phyloP scores from a whole-genome alignment of 768 basidiomycete genomes.

The Boletellus ananiceps region DNA sequence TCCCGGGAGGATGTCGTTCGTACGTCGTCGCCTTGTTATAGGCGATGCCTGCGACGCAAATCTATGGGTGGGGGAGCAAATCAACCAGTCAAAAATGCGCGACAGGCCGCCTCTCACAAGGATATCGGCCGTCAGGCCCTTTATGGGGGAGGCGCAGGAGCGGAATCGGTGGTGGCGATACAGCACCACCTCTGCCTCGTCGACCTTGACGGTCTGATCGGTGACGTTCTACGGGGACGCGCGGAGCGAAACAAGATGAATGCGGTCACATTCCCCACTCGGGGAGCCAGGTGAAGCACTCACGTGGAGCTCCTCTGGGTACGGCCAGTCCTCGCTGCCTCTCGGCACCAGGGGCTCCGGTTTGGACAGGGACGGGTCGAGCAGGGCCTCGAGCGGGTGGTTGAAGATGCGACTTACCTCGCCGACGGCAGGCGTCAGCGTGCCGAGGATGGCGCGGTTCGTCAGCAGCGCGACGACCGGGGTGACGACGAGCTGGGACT shows the following conservation, averaged over 20 bases:
- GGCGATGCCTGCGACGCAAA: constrained; percentile 56
- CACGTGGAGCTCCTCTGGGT: constrained; percentile 69
- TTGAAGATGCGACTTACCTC: constrained; percentile 81
- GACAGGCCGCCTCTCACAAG: constrained; percentile 44
- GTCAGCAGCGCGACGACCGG: constrained; percentile 74
- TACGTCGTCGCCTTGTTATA: constrained; percentile 49
- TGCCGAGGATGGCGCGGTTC: constrained; percentile 43
- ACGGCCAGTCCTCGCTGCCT: constrained; percentile 76
- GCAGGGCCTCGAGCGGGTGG: constrained; percentile 68
- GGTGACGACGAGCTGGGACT: constrained; percentile 66
- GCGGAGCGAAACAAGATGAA: too few relatives aligned
- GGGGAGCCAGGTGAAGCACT: constrained; percentile 21
- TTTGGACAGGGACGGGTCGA: constrained; percentile 50
- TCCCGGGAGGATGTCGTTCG: constrained; percentile 55
- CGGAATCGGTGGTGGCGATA: constrained; percentile 88
- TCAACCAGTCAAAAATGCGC: not conserved
- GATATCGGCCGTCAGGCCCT: constrained; percentile 81
- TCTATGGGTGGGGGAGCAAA: constrained; percentile 18
- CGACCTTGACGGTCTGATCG: constrained; percentile 39
- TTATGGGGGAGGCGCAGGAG: constrained; percentile 71
- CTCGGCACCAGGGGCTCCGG: constrained; percentile 47
- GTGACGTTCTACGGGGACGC: constrained; percentile 45
- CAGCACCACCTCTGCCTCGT: constrained; percentile 43
- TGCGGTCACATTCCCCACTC: not conserved
- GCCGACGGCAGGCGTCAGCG: constrained; percentile 50